A percentile compares a stretch with the other conserved stretches of the same genome.
These are phyloP conservation scores for Teunomyces barrocoloradensis DNA, from an alignment of 805 yeast genomes.

Conservation along the genomic window DNA sequence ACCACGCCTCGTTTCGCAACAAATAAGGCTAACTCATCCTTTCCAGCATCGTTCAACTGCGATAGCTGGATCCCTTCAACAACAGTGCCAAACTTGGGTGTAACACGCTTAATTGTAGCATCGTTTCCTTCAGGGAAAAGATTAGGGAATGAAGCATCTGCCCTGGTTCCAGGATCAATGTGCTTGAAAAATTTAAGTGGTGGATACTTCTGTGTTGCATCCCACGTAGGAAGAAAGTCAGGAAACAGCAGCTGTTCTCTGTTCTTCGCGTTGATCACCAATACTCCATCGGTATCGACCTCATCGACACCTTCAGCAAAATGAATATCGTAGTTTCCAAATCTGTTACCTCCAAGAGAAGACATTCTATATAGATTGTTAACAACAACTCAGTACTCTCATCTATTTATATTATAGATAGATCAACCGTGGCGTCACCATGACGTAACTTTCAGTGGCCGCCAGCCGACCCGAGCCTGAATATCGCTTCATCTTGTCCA, in stretches of 20 bases:
- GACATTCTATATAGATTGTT: not conserved
- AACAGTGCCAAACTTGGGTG: conserved; percentile 72
- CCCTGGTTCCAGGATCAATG: conserved; percentile 63
- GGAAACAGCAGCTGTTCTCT: conserved; percentile 41
- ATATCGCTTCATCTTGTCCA: not conserved
- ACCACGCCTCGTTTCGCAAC: conserved; percentile 72
- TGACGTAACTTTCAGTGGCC: not conserved
- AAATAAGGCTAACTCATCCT: conserved; percentile 66
- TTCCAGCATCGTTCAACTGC: conserved; percentile 48
- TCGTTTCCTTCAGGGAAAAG: conserved; percentile 43
- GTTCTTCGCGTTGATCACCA: conserved; percentile 43
- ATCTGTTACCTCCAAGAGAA: conserved; percentile 8
- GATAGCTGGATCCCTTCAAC: conserved; percentile 60
- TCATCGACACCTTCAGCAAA: conserved; percentile 52
- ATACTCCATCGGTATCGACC: conserved; percentile 46
- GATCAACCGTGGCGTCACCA: not conserved
- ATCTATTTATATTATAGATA: not conserved
- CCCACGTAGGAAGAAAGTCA: conserved; percentile 68
- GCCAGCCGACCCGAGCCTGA: conserved; percentile 1
- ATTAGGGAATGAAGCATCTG: conserved; percentile 55
- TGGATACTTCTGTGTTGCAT: conserved; percentile 52
- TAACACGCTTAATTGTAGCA: conserved; percentile 38
- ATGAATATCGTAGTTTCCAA: conserved; percentile 45
- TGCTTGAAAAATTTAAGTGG: conserved; percentile 55
- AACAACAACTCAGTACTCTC: not conserved